Conservation (phyloP, 169 alveolate genomes). For the Eimeria maxima region DNA sequence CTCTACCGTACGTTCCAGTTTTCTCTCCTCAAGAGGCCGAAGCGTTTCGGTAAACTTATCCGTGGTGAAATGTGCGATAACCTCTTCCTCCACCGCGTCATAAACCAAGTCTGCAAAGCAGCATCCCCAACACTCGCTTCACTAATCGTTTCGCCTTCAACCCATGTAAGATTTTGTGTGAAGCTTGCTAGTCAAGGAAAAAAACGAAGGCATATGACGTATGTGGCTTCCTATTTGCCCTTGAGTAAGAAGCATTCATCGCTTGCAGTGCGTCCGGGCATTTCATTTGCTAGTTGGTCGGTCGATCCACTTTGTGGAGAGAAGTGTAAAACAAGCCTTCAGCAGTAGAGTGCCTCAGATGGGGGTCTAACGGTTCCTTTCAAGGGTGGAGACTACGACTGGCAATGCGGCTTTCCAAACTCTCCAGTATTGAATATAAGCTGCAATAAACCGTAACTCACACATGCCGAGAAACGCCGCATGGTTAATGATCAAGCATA, state of each 20-base stretch:
- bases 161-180: not conserved
- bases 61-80: not conserved
- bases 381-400: not conserved
- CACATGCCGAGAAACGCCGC: not conserved
- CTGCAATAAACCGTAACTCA: not conserved
- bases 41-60: not conserved
- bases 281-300: not conserved
- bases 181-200: not conserved
- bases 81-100: not conserved
- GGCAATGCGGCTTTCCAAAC: not conserved
- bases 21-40: not conserved
- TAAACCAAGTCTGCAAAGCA: not conserved
- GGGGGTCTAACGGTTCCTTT: not conserved
- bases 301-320: not conserved
- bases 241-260: not conserved
- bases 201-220: not conserved
- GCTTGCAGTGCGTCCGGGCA: not conserved
- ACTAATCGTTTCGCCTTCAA: not conserved
- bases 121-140: not conserved
- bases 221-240: not conserved
- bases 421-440: not conserved
- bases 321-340: not conserved
- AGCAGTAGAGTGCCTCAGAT: not conserved
- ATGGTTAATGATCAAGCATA: not conserved
- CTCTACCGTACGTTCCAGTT: not conserved